Base-by-base conservation (phyloP, 2,329 filamentous ascomycete genomes). In the Trichoderma atrobrunneum region DNA sequence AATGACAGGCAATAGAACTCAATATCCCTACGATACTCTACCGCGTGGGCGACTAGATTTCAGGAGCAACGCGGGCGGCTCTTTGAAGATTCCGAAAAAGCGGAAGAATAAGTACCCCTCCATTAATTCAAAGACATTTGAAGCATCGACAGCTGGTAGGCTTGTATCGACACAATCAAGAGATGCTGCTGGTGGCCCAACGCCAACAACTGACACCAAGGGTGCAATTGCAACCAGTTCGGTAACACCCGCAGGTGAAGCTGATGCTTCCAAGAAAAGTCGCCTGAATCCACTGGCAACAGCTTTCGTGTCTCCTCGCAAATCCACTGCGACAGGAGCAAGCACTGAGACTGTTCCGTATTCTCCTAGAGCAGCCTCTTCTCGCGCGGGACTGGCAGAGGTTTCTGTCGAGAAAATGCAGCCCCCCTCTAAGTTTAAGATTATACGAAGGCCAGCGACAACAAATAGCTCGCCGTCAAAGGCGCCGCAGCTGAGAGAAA, bases 61-160 rank as follows among this genome's bases (percentile, higher is more conserved):
- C 24, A 76, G 79, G 34, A 72, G 75, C 51, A 73, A 76, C 30
- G 77, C 76, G 12, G 80, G 80, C n/a, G 80, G 80, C 26, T 82
- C 82, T 5, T 75, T 82, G 34, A 78, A 77, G 11, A 71, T 81
- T 28, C 72, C 74, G 3, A 81, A 81, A 73, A 77, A 77, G 62
- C 78, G 80, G 30, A 78, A 75, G 36, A 73, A 74, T 16, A 76
- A 74, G 32, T 63, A 62, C 51, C 66, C 72, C 7, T 24, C 24
- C 14, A 21, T 36, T 18, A 71, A 39, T 12, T 65, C 57, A 8
- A 63, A 36, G 28, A 72, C 63, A 5, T 72, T 72, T 11, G 70
- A 72, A 34, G 59, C 61, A 57, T 54, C 70, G 18, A 30, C 24
- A 39, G 14, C 14, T 11, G 12, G 16, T 3, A 64, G 21, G 18